A percentile compares a stretch with the other conserved stretches of the same genome.
Conservation (phyloP, 2,329 filamentous ascomycete species). For the Fusarium heterosporum region DNA sequence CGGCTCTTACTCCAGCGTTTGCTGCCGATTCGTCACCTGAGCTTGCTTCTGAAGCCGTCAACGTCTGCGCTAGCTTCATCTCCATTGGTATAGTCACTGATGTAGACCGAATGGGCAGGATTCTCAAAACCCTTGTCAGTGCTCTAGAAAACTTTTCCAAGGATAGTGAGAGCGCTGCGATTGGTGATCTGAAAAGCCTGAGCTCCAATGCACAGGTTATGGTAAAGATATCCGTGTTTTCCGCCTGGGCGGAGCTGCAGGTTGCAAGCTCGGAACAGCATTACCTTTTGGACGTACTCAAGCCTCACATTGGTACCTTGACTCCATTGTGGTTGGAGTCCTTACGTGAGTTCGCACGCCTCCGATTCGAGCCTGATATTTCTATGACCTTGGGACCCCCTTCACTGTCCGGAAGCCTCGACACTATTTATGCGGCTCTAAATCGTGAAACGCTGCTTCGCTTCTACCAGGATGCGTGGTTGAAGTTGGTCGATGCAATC, state of each 20-base stretch:
- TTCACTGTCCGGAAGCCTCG: conserved; percentile 84
- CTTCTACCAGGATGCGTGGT: conserved; percentile 98
- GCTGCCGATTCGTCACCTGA: conserved; percentile 96
- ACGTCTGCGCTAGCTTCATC: conserved; percentile 98
- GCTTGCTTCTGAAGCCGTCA: conserved; percentile 93
- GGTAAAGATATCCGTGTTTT: conserved; percentile 98
- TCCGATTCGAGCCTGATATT: conserved; percentile 97
- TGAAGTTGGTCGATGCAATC: conserved; percentile 96
- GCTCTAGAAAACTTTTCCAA: conserved; percentile 92
- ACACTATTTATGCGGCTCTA: conserved; percentile 93
- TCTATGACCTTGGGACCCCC: conserved; percentile 88
- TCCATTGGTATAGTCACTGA: conserved; percentile 97
- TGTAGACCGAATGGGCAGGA: conserved; percentile 97
- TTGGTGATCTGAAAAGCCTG: conserved; percentile 91
- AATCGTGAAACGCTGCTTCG: conserved; percentile 93
- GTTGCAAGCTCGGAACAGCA: conserved; percentile 93
- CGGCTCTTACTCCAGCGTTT: conserved; percentile 94
- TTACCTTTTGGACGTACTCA: conserved; percentile 88
- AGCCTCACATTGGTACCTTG: conserved; percentile 87
- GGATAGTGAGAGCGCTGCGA: conserved; percentile 83
- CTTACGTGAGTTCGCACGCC: conserved; percentile 88
- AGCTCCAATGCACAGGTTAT: conserved; percentile 98
- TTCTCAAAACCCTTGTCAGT: conserved; percentile 90
- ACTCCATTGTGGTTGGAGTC: conserved; percentile 96
- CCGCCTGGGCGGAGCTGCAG: conserved; percentile 96